Evolutionary conservation across 768 basidiomycete species (phyloP), one percentile per base, ranked within the genome.

Genomic region (Amanita jacksonii): DNA sequence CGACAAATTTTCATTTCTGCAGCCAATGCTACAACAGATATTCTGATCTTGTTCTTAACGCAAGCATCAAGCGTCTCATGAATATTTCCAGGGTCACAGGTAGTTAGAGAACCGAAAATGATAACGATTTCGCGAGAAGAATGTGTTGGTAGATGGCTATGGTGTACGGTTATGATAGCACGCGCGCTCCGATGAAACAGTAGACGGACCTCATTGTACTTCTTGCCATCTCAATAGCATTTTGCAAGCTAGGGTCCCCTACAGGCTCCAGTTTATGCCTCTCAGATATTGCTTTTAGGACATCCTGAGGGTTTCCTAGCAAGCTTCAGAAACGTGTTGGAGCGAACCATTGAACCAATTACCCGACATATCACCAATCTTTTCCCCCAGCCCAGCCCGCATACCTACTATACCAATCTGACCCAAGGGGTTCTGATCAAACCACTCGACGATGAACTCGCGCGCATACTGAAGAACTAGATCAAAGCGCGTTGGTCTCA

Each of bases 1-100:
- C 90, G 80, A 56, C 92, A 97, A 27, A 99, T 88, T 61, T 97
- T 97, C 85, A 98, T 94, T 61, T 98, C 96, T 5, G 96, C 96
- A 0, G 93, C 87, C 25, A 99, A 76, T 1, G 92, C 90, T 28
- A 99, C 90, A 41, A 98, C 77, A 3, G 85, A 92, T 50, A 97
- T 84, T 31, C 93, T 85, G 43, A 96, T 85, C 57, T 82, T 86
- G 58, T 81, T 82, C 49, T 76, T 76, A 43, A 87, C 67, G 51
- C 91, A 90, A 2, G 75, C 73, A n/a, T 84, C 77, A n/a, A 99
- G 70, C 0, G 92, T 92, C 49, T 93, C 85, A 51, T 94, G 90
- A 48, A 99, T 91, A 51, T 94, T 96, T 16, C 91, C 89, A 4
- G 96, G 96, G 57, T 99, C 96, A 58, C 90, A 91, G 1, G 92